Evolutionary conservation across 306 rosid genomes (phyloP).

Genomic region (Ochetophila trinervis): DNA sequence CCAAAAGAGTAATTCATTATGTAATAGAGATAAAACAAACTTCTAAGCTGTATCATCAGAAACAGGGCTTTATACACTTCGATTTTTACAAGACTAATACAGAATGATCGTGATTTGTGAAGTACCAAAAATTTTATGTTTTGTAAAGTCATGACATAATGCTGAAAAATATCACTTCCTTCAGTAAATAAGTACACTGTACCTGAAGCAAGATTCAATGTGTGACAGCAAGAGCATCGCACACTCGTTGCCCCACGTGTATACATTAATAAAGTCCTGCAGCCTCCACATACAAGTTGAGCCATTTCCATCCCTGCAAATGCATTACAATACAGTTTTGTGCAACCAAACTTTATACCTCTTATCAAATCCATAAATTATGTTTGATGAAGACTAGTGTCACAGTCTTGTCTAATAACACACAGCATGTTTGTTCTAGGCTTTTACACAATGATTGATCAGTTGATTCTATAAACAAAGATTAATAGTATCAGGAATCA

Average conservation of each 20-base stretch:
- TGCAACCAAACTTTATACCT: background rate
- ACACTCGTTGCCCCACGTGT: constrained; percentile 94
- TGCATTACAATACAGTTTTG: background rate
- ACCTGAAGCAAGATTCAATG: constrained; percentile 90
- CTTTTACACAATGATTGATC: too few relatives aligned
- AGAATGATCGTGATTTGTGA: too few relatives aligned
- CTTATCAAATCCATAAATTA: background rate
- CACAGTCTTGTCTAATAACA: too few relatives aligned
- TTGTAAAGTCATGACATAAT: background rate
- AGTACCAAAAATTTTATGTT: background rate
- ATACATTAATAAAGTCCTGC: constrained; percentile 93
- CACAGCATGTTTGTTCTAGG: too few relatives aligned
- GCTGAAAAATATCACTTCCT: constrained; percentile 11
- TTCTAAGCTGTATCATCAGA: too few relatives aligned
- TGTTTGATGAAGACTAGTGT: too few relatives aligned
- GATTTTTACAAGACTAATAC: too few relatives aligned
- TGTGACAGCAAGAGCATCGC: constrained; percentile 92
- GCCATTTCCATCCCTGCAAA: constrained; percentile 87
- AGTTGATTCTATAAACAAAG: too few relatives aligned
- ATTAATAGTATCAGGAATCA: too few relatives aligned
- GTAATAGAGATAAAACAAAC: too few relatives aligned
- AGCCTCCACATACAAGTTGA: constrained; percentile 91
- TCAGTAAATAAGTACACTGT: constrained; percentile 14
- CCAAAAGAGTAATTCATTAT: too few relatives aligned
- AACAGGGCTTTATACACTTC: too few relatives aligned